phyloP scores from a whole-genome alignment of 164 flowering plant species.

The Taxillus chinensis region DNA sequence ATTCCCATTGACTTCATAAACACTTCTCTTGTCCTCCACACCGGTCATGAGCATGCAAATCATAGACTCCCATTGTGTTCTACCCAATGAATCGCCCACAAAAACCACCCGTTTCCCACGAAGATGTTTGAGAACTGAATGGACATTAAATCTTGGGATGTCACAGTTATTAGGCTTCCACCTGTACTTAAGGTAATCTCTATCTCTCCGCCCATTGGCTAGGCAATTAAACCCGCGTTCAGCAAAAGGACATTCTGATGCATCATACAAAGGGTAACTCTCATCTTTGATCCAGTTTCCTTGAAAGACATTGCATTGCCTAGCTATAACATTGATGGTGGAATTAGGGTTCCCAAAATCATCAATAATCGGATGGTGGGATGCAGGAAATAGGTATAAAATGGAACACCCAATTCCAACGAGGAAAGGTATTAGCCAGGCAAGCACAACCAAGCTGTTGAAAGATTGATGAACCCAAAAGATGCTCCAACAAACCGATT shows the following conservation, averaged over 20 bases:
- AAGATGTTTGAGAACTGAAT: conserved; percentile 32
- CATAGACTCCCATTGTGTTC: conserved; percentile 88
- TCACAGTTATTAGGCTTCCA: conserved; percentile 87
- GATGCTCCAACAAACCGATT: background rate
- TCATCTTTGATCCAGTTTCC: conserved; percentile 70
- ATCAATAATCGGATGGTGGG: background rate
- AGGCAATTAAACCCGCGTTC: conserved; percentile 77
- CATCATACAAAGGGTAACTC: conserved; percentile 65
- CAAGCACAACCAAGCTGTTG: background rate
- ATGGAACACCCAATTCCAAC: background rate
- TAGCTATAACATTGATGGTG: background rate
- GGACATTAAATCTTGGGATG: conserved; percentile 45
- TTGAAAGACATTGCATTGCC: conserved; percentile 49
- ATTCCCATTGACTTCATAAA: conserved; percentile 69
- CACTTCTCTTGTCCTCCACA: conserved; percentile 51
- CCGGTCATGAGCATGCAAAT: conserved; percentile 74
- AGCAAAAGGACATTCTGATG: conserved; percentile 63
- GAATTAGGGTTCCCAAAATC: background rate
- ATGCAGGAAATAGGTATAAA: background rate
- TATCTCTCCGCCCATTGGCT: conserved; percentile 66
- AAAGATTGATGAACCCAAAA: background rate
- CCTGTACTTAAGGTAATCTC: conserved; percentile 56
- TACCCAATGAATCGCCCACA: conserved; percentile 85
- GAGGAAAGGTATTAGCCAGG: background rate
- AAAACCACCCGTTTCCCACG: conserved; percentile 66